A percentile compares a stretch with the other conserved stretches of the same genome.
These are phyloP conservation scores for Mycena pura DNA, from an alignment of 768 basidiomycete species.

Conservation along the genomic window DNA sequence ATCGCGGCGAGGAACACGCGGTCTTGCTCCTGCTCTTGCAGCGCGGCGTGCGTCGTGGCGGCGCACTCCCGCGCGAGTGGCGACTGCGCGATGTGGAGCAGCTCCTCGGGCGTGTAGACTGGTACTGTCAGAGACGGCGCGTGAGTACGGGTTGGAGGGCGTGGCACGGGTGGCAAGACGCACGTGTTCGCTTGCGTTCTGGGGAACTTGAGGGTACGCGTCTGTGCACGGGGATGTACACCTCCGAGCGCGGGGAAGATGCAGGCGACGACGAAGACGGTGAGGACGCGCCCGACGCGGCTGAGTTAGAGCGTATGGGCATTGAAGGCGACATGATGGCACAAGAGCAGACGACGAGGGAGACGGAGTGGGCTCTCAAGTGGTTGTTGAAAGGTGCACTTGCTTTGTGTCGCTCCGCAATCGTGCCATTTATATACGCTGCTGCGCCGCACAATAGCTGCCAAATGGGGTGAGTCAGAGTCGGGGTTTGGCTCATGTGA, in stretches of 20 bases:
- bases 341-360: background rate
- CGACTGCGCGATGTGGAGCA: constrained; percentile 13
- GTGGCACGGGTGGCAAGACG: background rate
- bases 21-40: background rate
- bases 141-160: background rate
- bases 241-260: constrained; percentile 5
- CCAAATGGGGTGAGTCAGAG: too few species aligned
- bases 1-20: background rate
- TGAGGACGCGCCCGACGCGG: background rate
- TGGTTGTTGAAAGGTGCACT: too few species aligned
- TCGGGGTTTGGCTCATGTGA: too few species aligned
- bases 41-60: background rate
- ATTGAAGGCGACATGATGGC: constrained; percentile 12
- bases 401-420: too few species aligned
- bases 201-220: background rate
- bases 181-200: constrained; percentile 3
- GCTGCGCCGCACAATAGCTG: too few species aligned
- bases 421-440: too few species aligned
- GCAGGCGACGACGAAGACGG: background rate
- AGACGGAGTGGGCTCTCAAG: too few species aligned
- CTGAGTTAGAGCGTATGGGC: constrained; percentile 4
- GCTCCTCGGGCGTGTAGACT: constrained; percentile 15
- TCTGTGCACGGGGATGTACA: constrained; percentile 21
- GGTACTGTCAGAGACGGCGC: background rate
- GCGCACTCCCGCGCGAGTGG: background rate